phyloP scores from a whole-genome alignment of 805 yeast genomes.

The Pichia californica region DNA sequence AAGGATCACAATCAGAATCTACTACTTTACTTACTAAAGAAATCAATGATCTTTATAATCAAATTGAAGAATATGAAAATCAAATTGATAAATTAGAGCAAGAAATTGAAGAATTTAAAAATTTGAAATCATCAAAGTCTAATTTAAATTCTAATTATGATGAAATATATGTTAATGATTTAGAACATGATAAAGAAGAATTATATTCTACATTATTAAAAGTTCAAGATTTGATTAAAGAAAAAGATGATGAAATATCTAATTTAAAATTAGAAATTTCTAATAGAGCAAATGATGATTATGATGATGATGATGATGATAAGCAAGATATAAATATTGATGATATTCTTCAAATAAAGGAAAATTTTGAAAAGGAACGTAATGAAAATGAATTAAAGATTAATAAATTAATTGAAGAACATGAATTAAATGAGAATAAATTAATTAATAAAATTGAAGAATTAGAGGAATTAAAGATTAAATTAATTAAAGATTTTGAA shows the following conservation, averaged over 20 bases:
- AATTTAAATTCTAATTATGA: too few relatives aligned
- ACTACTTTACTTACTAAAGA: conserved; percentile 7
- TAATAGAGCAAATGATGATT: neutral
- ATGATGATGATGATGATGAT: neutral
- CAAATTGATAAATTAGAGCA: conserved; percentile 1
- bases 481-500: conserved; percentile 33
- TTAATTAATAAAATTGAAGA: conserved; percentile 30
- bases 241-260: neutral
- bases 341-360: conserved; percentile 3
- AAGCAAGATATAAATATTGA: conserved; percentile 2
- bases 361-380: conserved; percentile 9
- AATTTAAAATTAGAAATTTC: conserved; percentile 4
- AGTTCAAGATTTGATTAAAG: neutral
- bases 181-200: conserved; percentile 19
- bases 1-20: too few relatives aligned
- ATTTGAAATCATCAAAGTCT: too few relatives aligned
- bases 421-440: conserved; percentile 26
- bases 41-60: conserved; percentile 8
- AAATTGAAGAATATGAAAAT: conserved; percentile 12
- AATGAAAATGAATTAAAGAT: conserved; percentile 9
- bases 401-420: conserved; percentile 18
- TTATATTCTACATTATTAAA: conserved; percentile 7
- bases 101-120: conserved; percentile 15
- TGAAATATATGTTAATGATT: conserved; percentile 26
- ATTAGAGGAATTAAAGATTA: conserved; percentile 32